These are phyloP conservation scores for Phytopythium litorale DNA, from an alignment of 352 stramenopile genomes.

Conservation along the genomic window DNA sequence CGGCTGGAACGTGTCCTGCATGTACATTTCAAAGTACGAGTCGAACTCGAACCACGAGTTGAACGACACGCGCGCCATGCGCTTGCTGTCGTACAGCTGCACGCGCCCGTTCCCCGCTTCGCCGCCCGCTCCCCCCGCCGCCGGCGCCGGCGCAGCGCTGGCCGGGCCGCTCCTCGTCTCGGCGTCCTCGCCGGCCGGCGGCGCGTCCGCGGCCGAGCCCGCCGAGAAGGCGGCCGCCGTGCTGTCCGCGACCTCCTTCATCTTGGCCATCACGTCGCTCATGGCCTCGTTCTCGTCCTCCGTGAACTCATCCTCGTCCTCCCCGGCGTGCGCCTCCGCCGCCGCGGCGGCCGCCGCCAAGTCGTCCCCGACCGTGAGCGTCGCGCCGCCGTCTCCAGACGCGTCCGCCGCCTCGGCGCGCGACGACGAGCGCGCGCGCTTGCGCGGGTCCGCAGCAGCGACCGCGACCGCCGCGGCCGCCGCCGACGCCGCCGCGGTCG, in stretches of 20 bases:
- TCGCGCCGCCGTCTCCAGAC: no score
- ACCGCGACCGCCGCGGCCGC: slow-evolving; percentile 2
- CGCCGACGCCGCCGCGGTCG: not conserved
- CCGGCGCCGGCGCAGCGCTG: not conserved
- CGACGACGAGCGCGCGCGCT: not conserved
- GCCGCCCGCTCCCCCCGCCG: not conserved
- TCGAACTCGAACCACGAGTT: slow-evolving; percentile 88
- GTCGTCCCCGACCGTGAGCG: no score
- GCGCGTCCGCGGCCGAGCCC: slow-evolving; percentile 12
- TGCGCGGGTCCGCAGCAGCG: slow-evolving; percentile 3
- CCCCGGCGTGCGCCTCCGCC: slow-evolving; percentile 15
- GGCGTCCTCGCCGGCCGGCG: slow-evolving; percentile 4
- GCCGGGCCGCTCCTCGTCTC: not conserved
- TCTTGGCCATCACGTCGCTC: slow-evolving; percentile 64
- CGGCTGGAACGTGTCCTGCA: slow-evolving; percentile 85
- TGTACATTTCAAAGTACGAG: slow-evolving; percentile 86
- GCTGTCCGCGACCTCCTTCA: slow-evolving; percentile 39
- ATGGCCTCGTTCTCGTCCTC: slow-evolving; percentile 55
- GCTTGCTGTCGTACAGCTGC: slow-evolving; percentile 76
- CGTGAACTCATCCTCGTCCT: slow-evolving; percentile 43
- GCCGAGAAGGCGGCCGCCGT: slow-evolving; percentile 33
- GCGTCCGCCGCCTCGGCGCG: not conserved
- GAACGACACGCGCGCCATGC: slow-evolving; percentile 82
- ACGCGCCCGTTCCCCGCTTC: slow-evolving; percentile 15
- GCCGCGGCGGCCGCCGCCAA: slow-evolving; percentile 16